Evolutionary conservation across 495 filamentous ascomycete species (phyloP).

Genomic region (Cercophora scortea): DNA sequence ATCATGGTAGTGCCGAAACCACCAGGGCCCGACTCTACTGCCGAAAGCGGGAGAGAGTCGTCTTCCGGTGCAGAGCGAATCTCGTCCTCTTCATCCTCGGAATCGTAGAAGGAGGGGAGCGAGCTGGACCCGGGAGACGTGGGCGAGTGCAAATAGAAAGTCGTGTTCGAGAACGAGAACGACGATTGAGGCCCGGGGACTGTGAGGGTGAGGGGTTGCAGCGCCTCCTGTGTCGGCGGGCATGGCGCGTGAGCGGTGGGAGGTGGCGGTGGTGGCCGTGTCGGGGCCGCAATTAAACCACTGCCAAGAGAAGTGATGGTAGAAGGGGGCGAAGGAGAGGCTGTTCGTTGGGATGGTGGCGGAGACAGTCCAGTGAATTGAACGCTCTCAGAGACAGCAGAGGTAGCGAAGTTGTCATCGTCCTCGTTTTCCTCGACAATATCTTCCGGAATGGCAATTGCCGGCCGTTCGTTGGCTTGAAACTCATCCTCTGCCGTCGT

Average conservation of each 20-base stretch:
- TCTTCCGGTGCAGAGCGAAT: conserved; percentile 2
- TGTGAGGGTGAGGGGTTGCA: not conserved
- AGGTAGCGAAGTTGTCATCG: conserved; percentile 47
- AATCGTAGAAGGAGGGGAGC: conserved; percentile 34
- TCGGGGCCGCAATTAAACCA: conserved; percentile 1
- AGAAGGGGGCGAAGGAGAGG: conserved; percentile 17
- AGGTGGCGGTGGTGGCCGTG: conserved; percentile 4
- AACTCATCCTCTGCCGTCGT: conserved; percentile 12
- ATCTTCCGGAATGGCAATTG: conserved; percentile 40
- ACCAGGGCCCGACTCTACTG: not conserved
- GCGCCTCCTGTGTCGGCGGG: not conserved
- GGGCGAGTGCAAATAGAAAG: conserved; percentile 3
- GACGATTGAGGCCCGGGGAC: not conserved
- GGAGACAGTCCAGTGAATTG: conserved; percentile 40
- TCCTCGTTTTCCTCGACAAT: conserved; percentile 47
- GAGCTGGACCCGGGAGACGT: conserved; percentile 16
- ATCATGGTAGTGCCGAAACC: not conserved
- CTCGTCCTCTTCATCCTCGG: conserved; percentile 31
- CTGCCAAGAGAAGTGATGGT: not conserved
- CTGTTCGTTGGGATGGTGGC: conserved; percentile 33
- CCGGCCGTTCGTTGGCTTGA: conserved; percentile 9
- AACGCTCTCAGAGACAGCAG: conserved; percentile 33
- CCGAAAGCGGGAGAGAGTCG: conserved; percentile 5
- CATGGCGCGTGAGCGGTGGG: too few relatives aligned
- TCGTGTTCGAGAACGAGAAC: conserved; percentile 11